These are phyloP conservation scores for Globisporangium irregulare DNA, from an alignment of 352 stramenopile species.

Conservation along the genomic window DNA sequence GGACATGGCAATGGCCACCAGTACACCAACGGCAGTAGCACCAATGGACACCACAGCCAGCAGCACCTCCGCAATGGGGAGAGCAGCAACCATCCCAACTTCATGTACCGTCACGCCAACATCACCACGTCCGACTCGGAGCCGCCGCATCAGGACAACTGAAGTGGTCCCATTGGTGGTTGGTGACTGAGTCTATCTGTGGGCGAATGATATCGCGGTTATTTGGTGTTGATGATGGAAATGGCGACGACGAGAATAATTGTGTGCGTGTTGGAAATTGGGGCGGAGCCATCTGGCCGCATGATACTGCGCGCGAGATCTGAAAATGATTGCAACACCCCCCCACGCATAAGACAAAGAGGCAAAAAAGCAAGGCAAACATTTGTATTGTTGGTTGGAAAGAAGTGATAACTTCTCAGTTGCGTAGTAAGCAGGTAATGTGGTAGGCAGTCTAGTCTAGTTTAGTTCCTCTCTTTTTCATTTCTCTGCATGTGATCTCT, in stretches of 20 bases:
- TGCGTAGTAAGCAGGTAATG: background rate
- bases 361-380: background rate
- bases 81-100: constrained; percentile 44
- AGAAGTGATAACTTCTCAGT: background rate
- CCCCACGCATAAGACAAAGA: background rate
- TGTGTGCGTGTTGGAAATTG: background rate
- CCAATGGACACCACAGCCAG: constrained; percentile 9
- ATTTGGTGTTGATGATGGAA: background rate
- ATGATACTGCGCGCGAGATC: background rate
- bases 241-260: background rate
- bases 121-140: constrained; percentile 12
- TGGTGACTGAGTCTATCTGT: background rate
- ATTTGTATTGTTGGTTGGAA: background rate
- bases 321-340: background rate
- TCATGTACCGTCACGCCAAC: constrained; percentile 35
- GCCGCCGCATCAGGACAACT: background rate
- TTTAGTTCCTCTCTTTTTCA: background rate
- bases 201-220: background rate
- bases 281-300: background rate
- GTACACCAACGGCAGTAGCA: background rate
- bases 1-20: background rate
- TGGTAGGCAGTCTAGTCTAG: background rate
- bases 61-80: constrained; percentile 33
- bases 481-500: background rate
- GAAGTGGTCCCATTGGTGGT: background rate